These are phyloP conservation scores for Lactifluus rugatus DNA, from an alignment of 768 basidiomycete genomes.

Conservation along the genomic window DNA sequence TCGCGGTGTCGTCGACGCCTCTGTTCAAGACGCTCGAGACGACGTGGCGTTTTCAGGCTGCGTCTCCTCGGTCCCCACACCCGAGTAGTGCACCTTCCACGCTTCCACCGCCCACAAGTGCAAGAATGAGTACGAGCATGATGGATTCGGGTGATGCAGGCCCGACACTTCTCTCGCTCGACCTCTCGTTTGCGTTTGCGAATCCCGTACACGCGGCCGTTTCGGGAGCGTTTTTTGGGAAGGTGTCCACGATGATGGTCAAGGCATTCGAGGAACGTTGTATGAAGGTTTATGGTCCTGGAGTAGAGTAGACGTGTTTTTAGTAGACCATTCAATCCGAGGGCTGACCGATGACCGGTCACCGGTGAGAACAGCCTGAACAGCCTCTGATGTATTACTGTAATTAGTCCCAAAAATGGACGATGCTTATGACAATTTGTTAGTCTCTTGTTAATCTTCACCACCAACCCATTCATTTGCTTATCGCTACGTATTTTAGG, in stretches of 20 bases:
- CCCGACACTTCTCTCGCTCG: constrained; percentile 76
- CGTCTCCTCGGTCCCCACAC: constrained; percentile 11
- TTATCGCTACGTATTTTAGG: background rate
- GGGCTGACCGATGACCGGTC: too few species aligned
- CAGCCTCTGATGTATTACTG: too few species aligned
- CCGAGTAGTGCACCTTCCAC: constrained; percentile 11
- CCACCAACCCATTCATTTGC: background rate
- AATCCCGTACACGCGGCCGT: constrained; percentile 78
- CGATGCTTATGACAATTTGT: background rate
- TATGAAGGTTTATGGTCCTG: constrained; percentile 53
- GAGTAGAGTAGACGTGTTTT: background rate
- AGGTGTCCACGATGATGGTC: constrained; percentile 83
- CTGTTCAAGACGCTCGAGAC: constrained; percentile 67
- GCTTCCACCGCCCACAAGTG: background rate
- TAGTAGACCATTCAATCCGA: background rate
- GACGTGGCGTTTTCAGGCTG: constrained; percentile 64
- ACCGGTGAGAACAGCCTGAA: too few species aligned
- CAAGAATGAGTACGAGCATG: background rate
- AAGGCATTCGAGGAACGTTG: constrained; percentile 88
- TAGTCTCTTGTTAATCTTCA: background rate
- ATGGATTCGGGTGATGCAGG: constrained; percentile 23
- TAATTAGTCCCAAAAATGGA: background rate
- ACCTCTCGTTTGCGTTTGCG: constrained; percentile 78
- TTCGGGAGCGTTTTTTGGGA: constrained; percentile 78
- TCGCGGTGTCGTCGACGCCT: constrained; percentile 59